Evolutionary conservation across 1,284 basidiomycete species (phyloP).

Genomic region (Cerrena zonata): DNA sequence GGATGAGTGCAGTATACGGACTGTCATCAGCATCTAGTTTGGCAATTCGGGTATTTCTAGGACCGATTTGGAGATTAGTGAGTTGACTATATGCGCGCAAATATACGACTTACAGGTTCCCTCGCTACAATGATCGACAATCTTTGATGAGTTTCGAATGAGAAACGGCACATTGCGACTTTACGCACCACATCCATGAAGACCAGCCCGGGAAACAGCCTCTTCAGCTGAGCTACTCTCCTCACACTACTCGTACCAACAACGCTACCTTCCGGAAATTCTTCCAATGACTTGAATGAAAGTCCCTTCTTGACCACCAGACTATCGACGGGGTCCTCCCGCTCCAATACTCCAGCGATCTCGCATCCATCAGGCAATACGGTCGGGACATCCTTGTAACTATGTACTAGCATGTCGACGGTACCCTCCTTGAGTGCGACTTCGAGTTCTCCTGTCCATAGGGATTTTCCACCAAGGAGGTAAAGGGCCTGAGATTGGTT

Average conservation of each 20-base stretch:
- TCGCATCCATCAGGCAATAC: slow-evolving; percentile 78
- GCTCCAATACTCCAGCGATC: slow-evolving; percentile 79
- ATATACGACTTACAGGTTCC: slow-evolving; percentile 63
- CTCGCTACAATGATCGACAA: slow-evolving; percentile 48
- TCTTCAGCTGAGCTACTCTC: slow-evolving; percentile 84
- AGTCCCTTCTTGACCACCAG: slow-evolving; percentile 81
- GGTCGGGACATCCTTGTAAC: slow-evolving; percentile 92
- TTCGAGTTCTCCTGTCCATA: slow-evolving; percentile 96
- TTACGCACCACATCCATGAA: slow-evolving; percentile 85
- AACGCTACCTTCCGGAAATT: slow-evolving; percentile 83
- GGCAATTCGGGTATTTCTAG: slow-evolving; percentile 78
- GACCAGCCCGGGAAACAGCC: slow-evolving; percentile 71
- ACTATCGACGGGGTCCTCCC: slow-evolving; percentile 88
- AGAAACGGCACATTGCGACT: slow-evolving; percentile 4
- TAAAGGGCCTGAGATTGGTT: slow-evolving; percentile 82
- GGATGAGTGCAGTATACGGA: slow-evolving; percentile 85
- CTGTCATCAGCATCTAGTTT: slow-evolving; percentile 86
- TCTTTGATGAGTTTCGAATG: slow-evolving; percentile 9
- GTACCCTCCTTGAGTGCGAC: slow-evolving; percentile 65
- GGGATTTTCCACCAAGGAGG: slow-evolving; percentile 76
- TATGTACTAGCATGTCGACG: slow-evolving; percentile 93
- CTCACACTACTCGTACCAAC: slow-evolving; percentile 94
- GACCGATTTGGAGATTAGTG: slow-evolving; percentile 1
- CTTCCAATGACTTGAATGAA: slow-evolving; percentile 71
- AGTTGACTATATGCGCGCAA: background rate